Evolutionary conservation across 2,329 filamentous ascomycete genomes (phyloP).

Genomic region (Ophiostoma sp.): DNA sequence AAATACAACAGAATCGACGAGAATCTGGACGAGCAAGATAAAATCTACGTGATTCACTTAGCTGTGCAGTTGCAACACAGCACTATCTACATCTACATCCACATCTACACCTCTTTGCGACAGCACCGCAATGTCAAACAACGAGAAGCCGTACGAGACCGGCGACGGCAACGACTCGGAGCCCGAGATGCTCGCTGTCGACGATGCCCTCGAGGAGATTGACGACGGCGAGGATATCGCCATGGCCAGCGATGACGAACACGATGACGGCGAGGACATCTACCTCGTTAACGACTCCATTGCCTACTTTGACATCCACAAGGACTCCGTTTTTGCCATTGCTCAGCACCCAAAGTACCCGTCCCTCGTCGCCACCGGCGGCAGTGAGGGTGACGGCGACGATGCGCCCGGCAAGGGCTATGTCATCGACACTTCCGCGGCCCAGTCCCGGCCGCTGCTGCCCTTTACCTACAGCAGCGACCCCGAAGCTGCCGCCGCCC

Average conservation of each 20-base stretch:
- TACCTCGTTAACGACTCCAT: slow-evolving; percentile 83
- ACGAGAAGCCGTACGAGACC: slow-evolving; percentile 35
- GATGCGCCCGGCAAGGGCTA: slow-evolving; percentile 72
- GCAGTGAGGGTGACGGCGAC: slow-evolving; percentile 56
- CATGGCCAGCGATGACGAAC: slow-evolving; percentile 29
- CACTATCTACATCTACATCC: background rate
- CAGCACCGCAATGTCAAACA: slow-evolving; percentile 15
- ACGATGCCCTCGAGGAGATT: slow-evolving; percentile 74
- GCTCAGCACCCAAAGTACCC: slow-evolving; percentile 80
- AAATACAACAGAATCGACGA: slow-evolving; percentile 9
- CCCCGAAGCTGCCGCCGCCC: slow-evolving; percentile 45
- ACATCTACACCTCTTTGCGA: background rate
- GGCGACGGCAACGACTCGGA: slow-evolving; percentile 48
- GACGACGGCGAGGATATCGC: slow-evolving; percentile 50
- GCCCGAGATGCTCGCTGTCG: slow-evolving; percentile 67
- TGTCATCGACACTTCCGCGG: slow-evolving; percentile 69
- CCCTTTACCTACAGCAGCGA: slow-evolving; percentile 68
- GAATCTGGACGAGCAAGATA: background rate
- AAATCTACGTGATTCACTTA: background rate
- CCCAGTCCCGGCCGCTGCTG: slow-evolving; percentile 60
- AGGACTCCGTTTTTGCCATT: slow-evolving; percentile 90
- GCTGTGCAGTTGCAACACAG: background rate
- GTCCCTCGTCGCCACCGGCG: slow-evolving; percentile 79
- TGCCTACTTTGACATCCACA: slow-evolving; percentile 86
- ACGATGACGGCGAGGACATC: slow-evolving; percentile 52